Evolutionary conservation across 1,284 basidiomycete species (phyloP), one percentile per base, ranked within the genome.

Genomic region (Cryptococcus sp.): DNA sequence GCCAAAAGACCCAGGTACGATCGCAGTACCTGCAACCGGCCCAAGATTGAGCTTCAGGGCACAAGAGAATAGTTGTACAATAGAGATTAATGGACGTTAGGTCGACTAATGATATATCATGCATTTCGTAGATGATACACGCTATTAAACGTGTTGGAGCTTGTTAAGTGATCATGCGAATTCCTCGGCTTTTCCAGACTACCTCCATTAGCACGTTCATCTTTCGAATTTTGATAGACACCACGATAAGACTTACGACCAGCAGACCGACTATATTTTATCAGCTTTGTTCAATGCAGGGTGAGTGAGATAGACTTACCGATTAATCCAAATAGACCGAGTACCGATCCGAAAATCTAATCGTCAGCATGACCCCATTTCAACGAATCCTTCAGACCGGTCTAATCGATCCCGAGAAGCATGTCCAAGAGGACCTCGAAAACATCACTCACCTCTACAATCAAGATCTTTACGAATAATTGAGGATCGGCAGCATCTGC

Each of bases 401-500:
- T n/a, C n/a, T n/a, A n/a, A n/a, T n/a, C 7, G n/a, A 43, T 13
- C 13, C 11, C 13, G 19, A n/a, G 24, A 3, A 40, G 34, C 18
- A 37, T 16, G n/a, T n/a, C n/a, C n/a, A n/a, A 7, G n/a, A 23
- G 22, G 19, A 13, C 9, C 18, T 39, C 13, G 7, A 41, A 16
- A 45, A 32, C n/a, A 2, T 13, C 1, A 57, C 67, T 49, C 45
- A 74, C 72, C 69, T 96, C 92, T 1, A 94, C 87, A 52, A 97
- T 85, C 52, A 96, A 83, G 56, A 96, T 89, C 77, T 93, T 94
- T 73, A 96, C 91, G 66, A 97, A 96, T 25, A 96, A 75, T 50
- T 85, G 83, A 4, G 91, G 90, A 74, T 97, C 91, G 16, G 92
- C 87, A 19, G 92, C 92, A 69, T 97, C 92, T 14, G 88, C 85